Conservation (phyloP, 2,329 filamentous ascomycete species). For the Botrytis hyacinthi region DNA sequence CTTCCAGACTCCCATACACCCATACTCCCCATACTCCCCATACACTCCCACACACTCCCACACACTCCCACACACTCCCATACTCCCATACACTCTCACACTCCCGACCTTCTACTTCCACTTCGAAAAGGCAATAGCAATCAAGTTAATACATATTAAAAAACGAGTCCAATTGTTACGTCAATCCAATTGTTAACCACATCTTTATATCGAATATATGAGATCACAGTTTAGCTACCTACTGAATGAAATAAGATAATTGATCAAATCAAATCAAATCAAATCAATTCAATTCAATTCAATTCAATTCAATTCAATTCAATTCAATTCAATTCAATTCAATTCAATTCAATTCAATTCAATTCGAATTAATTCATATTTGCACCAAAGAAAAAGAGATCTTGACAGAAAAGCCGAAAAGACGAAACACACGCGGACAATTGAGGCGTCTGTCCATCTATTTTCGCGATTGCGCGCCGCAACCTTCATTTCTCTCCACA, state of each 20-base stretch:
- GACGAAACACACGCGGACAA: background rate
- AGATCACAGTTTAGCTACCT: background rate
- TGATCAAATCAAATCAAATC: background rate
- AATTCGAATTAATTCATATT: too few species aligned
- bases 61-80: background rate
- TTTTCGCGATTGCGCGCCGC: constrained; percentile 2
- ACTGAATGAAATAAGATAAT: background rate
- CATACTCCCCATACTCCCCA: too few species aligned
- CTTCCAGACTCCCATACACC: background rate
- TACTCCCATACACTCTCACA: background rate
- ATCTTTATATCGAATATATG: background rate
- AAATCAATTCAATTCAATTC: too few species aligned
- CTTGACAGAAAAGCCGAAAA: background rate
- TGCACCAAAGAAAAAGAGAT: background rate
- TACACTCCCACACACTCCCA: background rate
- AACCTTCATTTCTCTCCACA: background rate
- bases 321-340: too few species aligned
- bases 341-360: too few species aligned
- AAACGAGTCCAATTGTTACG: background rate
- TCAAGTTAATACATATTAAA: background rate
- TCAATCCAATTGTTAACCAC: background rate
- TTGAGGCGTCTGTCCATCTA: background rate
- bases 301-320: too few species aligned
- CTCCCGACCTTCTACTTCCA: background rate
- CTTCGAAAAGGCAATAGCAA: background rate